Percentiles rank a stretch among this genome's conserved stretches.
These are phyloP conservation scores for Trichosporon faecale DNA, from an alignment of 1,284 basidiomycete genomes.

Conservation along the genomic window DNA sequence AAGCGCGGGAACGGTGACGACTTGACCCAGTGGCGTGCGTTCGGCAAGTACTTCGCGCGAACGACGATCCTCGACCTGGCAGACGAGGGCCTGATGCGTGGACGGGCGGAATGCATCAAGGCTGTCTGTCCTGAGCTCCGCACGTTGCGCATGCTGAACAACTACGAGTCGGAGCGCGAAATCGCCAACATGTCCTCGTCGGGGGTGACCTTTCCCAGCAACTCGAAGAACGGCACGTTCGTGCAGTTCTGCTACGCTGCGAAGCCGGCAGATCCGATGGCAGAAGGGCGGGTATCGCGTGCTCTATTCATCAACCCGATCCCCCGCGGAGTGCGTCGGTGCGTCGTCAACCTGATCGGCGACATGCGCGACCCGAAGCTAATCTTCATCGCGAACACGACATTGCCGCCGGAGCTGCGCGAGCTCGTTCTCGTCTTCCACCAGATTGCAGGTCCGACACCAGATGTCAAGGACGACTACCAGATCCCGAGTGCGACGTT, in stretches of 20 bases:
- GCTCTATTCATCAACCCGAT: constrained; percentile 1
- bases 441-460: not conserved
- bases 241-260: constrained; percentile 6
- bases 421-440: constrained; percentile 3
- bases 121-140: not conserved
- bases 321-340: not conserved
- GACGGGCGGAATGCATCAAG: not conserved
- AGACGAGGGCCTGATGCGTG: not conserved
- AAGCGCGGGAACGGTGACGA: not conserved
- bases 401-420: not conserved
- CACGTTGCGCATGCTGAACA: constrained; percentile 5
- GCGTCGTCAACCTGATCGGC: constrained; percentile 2
- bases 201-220: not conserved
- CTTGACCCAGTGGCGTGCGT: not conserved
- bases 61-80: not conserved
- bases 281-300: not conserved
- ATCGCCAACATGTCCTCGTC: not conserved
- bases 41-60: not conserved
- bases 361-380: constrained; percentile 1
- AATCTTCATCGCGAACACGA: not conserved
- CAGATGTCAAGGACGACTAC: not conserved
- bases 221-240: not conserved
- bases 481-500: not conserved
- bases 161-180: constrained; percentile 1
- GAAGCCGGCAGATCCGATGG: not conserved